Conservation (phyloP, 441 rosid species). For the Manihot esculenta region DNA sequence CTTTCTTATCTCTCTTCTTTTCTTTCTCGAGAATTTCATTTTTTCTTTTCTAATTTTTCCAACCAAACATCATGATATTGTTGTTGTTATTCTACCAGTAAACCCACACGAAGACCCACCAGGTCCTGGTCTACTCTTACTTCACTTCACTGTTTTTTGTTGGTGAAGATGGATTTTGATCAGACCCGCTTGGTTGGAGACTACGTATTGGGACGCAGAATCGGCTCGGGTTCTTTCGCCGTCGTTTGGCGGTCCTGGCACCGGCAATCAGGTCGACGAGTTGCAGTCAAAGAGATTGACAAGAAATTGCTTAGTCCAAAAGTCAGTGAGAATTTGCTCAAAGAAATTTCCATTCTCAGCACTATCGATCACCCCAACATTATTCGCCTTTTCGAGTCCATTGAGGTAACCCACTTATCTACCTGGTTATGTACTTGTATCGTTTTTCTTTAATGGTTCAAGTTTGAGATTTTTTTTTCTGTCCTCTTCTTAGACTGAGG, state of each 20-base stretch:
- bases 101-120: background rate
- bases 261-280: constrained; percentile 49
- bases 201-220: constrained; percentile 61
- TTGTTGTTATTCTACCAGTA: background rate
- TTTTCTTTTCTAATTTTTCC: background rate
- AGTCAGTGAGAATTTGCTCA: constrained; percentile 62
- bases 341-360: constrained; percentile 76
- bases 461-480: constrained; percentile 14
- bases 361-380: constrained; percentile 82
- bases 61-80: constrained; percentile 4
- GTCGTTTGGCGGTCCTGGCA: constrained; percentile 68
- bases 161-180: constrained; percentile 41
- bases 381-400: constrained; percentile 60
- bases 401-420: constrained; percentile 42
- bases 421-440: background rate
- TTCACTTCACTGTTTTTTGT: background rate
- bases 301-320: constrained; percentile 59
- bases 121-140: constrained; percentile 1
- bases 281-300: constrained; percentile 80
- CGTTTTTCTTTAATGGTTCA: background rate
- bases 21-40: background rate
- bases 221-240: constrained; percentile 81
- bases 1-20: background rate
- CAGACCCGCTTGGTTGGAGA: constrained; percentile 53
- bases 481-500: constrained; percentile 43